Percentiles rank a stretch among this genome's conserved stretches.
Conservation (phyloP, 2,329 filamentous ascomycete genomes). For the Fusarium brevicatenulatum region DNA sequence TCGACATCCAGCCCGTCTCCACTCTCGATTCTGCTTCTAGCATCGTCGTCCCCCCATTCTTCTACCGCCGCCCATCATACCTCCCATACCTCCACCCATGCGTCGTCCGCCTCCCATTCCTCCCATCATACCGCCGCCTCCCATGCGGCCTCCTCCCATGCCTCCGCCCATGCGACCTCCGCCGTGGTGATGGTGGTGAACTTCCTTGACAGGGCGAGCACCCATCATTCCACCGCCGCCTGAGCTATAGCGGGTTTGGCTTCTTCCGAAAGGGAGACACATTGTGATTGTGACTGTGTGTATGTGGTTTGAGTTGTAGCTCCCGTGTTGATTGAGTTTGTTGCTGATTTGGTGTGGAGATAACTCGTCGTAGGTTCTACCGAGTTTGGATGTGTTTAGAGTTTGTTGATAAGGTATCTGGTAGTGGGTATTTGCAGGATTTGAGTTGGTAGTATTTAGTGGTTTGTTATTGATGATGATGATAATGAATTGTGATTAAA, state of each 20-base stretch:
- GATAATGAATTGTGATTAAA: background rate
- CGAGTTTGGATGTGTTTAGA: background rate
- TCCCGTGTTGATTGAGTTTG: background rate
- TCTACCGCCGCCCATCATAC: slow-evolving; percentile 2
- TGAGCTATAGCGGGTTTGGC: background rate
- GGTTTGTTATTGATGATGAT: background rate
- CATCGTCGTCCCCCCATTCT: slow-evolving; percentile 14
- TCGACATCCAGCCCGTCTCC: background rate
- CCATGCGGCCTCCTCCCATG: slow-evolving; percentile 14
- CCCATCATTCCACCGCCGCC: slow-evolving; percentile 17
- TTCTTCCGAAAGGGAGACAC: slow-evolving; percentile 18
- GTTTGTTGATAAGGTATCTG: background rate
- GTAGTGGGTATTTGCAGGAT: background rate
- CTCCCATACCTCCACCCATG: slow-evolving; percentile 1
- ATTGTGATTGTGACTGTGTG: background rate
- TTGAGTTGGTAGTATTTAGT: background rate
- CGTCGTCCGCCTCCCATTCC: slow-evolving; percentile 14
- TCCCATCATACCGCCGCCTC: slow-evolving; percentile 14
- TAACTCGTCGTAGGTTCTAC: background rate
- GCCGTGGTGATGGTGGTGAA: slow-evolving; percentile 21
- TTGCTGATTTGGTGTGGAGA: background rate
- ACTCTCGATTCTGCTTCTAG: background rate
- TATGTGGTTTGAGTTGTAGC: background rate
- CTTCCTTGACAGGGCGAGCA: slow-evolving; percentile 8
- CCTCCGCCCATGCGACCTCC: slow-evolving; percentile 3